Percentiles rank a stretch among this genome's conserved stretches.
phyloP scores from a whole-genome alignment of 495 filamentous ascomycete genomes.

The Friedmanniomyces endolithicus region DNA sequence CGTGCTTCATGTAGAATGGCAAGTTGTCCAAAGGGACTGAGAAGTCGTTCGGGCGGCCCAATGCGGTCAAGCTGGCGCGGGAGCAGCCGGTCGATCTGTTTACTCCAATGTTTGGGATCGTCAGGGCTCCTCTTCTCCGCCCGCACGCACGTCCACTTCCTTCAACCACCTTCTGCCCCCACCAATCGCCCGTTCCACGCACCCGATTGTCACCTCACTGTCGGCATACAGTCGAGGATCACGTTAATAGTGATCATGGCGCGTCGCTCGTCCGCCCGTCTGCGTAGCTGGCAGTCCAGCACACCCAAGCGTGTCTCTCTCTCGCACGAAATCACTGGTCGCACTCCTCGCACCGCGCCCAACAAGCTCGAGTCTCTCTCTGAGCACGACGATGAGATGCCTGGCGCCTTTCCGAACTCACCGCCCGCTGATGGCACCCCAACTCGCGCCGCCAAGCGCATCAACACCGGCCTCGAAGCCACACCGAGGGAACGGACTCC shows the following conservation, averaged over 20 bases:
- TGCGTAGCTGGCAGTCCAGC: slow-evolving; percentile 14
- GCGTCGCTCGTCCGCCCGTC: slow-evolving; percentile 13
- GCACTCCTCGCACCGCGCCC: slow-evolving; percentile 14
- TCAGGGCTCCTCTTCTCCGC: too few species aligned
- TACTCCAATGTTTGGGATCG: background rate
- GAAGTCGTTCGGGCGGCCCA: background rate
- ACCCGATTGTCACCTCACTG: background rate
- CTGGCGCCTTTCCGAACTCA: slow-evolving; percentile 13
- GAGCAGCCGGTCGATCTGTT: background rate
- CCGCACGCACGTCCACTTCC: too few species aligned
- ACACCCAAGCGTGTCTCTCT: slow-evolving; percentile 20
- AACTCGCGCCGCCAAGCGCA: slow-evolving; percentile 6
- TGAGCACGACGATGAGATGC: slow-evolving; percentile 22
- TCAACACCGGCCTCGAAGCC: background rate
- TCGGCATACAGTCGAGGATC: background rate
- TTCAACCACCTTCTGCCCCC: too few species aligned
- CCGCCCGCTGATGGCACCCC: slow-evolving; percentile 9
- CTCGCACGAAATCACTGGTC: slow-evolving; percentile 13
- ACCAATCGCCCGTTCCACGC: too few species aligned
- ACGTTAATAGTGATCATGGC: slow-evolving; percentile 5
- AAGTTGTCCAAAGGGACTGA: background rate
- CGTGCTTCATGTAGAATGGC: too few species aligned
- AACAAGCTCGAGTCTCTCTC: slow-evolving; percentile 9
- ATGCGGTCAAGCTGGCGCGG: too few species aligned
- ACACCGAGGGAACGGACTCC: slow-evolving; percentile 27